phyloP scores from a whole-genome alignment of 768 basidiomycete species.

The Gyrodon lividus region DNA sequence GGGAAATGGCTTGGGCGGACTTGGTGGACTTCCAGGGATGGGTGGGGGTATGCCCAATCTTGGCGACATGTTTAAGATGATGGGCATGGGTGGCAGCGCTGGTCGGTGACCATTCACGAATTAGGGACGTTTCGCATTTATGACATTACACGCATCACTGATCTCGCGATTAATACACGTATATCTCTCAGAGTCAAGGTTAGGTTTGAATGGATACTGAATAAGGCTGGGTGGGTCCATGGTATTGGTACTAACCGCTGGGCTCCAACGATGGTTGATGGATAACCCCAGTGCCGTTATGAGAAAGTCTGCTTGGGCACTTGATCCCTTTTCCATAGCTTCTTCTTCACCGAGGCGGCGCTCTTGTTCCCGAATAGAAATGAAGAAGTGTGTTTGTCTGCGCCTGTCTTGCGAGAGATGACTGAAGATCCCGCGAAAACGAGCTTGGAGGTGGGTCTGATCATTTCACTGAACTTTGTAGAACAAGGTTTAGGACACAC shows the following conservation, averaged over 20 bases:
- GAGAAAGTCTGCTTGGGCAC: conserved; percentile 21
- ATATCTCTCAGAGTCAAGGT: conserved; percentile 20
- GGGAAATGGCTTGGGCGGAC: conserved; percentile 62
- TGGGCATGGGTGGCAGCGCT: conserved; percentile 68
- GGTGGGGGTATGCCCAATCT: conserved; percentile 71
- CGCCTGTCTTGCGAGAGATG: conserved; percentile 71
- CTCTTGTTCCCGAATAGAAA: conserved; percentile 78
- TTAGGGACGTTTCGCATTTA: conserved; percentile 11
- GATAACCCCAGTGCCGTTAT: conserved; percentile 19
- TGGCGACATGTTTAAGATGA: conserved; percentile 84
- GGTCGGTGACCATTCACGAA: conserved; percentile 26
- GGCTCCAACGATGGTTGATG: conserved; percentile 5
- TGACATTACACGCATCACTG: conserved; percentile 14
- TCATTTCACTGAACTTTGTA: conserved; percentile 15
- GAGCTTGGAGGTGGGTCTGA: conserved; percentile 40
- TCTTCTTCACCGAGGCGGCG: conserved; percentile 63
- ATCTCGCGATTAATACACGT: conserved; percentile 17
- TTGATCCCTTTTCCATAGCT: conserved; percentile 49
- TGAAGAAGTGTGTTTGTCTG: conserved; percentile 77
- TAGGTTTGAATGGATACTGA: conserved; percentile 18
- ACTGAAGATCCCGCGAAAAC: conserved; percentile 56
- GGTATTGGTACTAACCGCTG: conserved; percentile 3
- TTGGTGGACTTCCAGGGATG: conserved; percentile 51
- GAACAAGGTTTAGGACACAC: conserved; percentile 41
- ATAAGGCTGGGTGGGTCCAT: conserved; percentile 6